A percentile compares a stretch with the other conserved stretches of the same genome.
These are phyloP conservation scores for Termitomyces sp. DNA, from an alignment of 1,284 basidiomycete genomes.

Conservation along the genomic window DNA sequence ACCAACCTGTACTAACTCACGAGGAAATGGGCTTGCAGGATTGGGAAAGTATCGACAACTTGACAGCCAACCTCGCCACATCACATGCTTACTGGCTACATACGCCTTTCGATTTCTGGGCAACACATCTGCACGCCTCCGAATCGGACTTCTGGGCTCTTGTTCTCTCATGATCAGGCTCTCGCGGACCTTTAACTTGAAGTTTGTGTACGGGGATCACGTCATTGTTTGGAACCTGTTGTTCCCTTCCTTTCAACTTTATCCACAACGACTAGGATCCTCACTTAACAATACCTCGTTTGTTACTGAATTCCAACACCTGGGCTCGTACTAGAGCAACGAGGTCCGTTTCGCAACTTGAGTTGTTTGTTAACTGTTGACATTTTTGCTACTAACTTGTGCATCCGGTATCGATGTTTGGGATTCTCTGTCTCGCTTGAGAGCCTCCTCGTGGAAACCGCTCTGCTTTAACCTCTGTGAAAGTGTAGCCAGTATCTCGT, in stretches of 20 bases:
- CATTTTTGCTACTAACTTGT: background rate
- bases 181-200: background rate
- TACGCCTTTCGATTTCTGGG: background rate
- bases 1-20: background rate
- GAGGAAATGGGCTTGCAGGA: background rate
- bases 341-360: constrained; percentile 3
- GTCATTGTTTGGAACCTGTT: background rate
- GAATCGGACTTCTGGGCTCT: constrained; percentile 1
- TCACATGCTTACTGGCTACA: constrained; percentile 5
- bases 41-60: background rate
- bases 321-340: background rate
- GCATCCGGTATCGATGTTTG: background rate
- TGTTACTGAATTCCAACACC: background rate
- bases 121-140: background rate
- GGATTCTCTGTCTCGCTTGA: background rate
- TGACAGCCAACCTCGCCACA: constrained; percentile 5
- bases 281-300: background rate
- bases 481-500: background rate
- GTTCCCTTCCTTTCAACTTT: background rate
- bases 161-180: too few species aligned
- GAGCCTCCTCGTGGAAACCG: background rate
- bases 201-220: background rate
- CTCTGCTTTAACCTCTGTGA: background rate
- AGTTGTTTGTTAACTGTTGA: background rate
- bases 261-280: background rate